phyloP scores from a whole-genome alignment of 2,329 filamentous ascomycete species.

The Ophiostoma tasmaniense region DNA sequence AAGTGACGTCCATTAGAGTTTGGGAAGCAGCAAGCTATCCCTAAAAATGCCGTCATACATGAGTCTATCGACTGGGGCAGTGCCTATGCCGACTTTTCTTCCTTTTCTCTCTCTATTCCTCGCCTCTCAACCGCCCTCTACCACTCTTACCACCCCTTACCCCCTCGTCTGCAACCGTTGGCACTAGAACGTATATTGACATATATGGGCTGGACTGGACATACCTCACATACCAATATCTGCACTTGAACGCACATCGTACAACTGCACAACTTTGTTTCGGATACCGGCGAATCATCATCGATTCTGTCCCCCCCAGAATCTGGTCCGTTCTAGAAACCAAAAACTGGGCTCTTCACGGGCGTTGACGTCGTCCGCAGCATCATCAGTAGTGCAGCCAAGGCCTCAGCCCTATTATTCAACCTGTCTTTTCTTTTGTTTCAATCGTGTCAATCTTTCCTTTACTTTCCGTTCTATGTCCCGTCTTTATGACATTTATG shows the following conservation, averaged over 20 bases:
- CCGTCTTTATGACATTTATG: background rate
- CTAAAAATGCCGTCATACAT: background rate
- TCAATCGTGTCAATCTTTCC: background rate
- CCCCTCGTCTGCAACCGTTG: slow-evolving; percentile 7
- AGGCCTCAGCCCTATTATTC: slow-evolving; percentile 14
- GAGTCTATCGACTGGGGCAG: background rate
- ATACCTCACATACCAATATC: background rate
- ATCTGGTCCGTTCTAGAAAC: background rate
- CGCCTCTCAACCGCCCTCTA: background rate
- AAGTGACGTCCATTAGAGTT: background rate
- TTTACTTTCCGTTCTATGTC: background rate
- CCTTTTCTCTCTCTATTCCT: background rate
- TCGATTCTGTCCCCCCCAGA: background rate
- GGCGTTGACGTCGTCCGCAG: slow-evolving; percentile 12
- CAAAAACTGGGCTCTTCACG: background rate
- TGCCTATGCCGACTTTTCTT: background rate
- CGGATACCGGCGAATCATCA: background rate
- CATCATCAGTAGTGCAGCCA: slow-evolving; percentile 10
- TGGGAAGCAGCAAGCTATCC: background rate
- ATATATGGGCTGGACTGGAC: background rate
- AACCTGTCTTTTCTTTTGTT: background rate
- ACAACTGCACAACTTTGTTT: background rate
- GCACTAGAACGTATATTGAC: background rate
- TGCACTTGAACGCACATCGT: background rate
- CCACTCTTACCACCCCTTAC: background rate